A percentile compares a stretch with the other conserved stretches of the same genome.
phyloP scores from a whole-genome alignment of 441 rosid genomes.

The Populus hybrid region DNA sequence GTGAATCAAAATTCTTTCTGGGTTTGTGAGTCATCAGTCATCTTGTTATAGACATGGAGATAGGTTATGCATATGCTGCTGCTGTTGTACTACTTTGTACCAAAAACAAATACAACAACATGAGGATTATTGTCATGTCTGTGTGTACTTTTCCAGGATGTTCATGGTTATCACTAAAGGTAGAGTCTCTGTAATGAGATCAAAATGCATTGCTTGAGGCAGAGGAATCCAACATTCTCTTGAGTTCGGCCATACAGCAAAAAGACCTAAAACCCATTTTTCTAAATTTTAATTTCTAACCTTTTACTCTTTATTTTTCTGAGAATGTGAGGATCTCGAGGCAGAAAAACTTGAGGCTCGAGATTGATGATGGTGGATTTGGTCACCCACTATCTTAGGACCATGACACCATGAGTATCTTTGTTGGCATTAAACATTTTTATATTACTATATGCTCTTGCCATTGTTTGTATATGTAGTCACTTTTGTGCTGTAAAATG shows the following conservation, averaged over 20 bases:
- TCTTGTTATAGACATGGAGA: slow-evolving; percentile 16
- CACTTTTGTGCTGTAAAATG: slow-evolving; percentile 35
- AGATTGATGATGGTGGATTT: slow-evolving; percentile 39
- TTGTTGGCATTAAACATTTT: background rate
- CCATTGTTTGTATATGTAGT: background rate
- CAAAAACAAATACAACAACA: background rate
- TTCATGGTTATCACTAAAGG: background rate
- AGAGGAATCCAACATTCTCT: slow-evolving; percentile 45
- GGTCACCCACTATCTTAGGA: slow-evolving; percentile 31
- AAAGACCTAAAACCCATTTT: background rate
- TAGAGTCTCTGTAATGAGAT: background rate
- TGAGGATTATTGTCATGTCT: slow-evolving; percentile 9
- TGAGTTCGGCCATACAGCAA: slow-evolving; percentile 38
- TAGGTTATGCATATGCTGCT: background rate
- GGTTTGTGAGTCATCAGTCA: slow-evolving; percentile 18
- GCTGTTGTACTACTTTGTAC: background rate
- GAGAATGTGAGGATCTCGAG: slow-evolving; percentile 59
- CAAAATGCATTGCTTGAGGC: background rate
- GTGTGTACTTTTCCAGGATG: slow-evolving; percentile 4
- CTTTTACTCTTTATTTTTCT: background rate
- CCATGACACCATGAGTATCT: slow-evolving; percentile 1
- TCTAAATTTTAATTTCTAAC: background rate
- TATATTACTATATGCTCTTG: no score
- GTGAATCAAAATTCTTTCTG: slow-evolving; percentile 19
- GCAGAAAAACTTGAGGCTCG: slow-evolving; percentile 20